Conservation (phyloP, 805 yeast genomes). For the Cyberlindnera misumaiensis region DNA sequence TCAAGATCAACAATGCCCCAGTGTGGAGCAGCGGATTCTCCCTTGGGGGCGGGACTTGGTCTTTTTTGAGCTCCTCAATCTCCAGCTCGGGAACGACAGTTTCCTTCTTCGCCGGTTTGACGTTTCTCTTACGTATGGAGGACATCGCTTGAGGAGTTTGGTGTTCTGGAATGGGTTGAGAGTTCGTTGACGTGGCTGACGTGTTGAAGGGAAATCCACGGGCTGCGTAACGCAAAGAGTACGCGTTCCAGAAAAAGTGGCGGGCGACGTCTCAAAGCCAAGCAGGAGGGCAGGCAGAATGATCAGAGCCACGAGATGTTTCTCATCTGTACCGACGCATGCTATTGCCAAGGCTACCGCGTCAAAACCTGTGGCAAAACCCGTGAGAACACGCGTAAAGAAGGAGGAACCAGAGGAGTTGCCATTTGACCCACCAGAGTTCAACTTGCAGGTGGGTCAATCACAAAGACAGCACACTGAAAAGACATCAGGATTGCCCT, state of each 20-base stretch:
- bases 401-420: constrained; percentile 5
- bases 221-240: constrained; percentile 1
- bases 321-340: too few species aligned
- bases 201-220: background rate
- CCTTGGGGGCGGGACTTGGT: background rate
- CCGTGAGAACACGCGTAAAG: background rate
- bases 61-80: background rate
- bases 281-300: background rate
- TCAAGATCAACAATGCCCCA: constrained; percentile 50
- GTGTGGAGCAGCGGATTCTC: constrained; percentile 11
- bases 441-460: constrained; percentile 18
- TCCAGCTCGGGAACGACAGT: background rate
- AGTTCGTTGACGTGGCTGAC: too few species aligned
- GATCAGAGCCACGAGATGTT: background rate
- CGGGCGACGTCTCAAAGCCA: too few species aligned
- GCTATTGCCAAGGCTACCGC: background rate
- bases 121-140: constrained; percentile 11
- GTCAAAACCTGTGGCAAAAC: background rate
- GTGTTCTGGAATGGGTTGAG: too few species aligned
- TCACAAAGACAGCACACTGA: constrained; percentile 8
- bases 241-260: too few species aligned
- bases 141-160: constrained; percentile 6
- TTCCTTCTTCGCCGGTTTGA: constrained; percentile 2
- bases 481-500: constrained; percentile 7
- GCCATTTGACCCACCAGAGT: constrained; percentile 19